Base-by-base conservation (phyloP, 192 early-diverging fungal genomes). In the Backusella australiensis region DNA sequence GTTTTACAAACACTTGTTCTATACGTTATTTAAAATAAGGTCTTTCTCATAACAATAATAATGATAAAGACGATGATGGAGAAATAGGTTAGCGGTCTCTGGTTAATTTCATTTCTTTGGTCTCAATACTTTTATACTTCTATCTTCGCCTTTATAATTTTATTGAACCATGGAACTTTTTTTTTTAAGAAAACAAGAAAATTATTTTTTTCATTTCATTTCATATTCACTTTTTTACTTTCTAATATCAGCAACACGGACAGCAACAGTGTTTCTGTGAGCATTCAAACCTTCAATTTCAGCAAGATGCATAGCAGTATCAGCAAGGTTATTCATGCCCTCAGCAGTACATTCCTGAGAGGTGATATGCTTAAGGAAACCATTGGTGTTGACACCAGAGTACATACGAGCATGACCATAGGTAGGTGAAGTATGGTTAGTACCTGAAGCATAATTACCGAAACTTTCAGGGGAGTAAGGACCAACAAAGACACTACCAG, bases 371-470 rank as follows among this genome's bases (percentile, higher is more conserved):
- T 99, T 99, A 69, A 99, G 80, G 86, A 99, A 99, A 0, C 96
- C 96, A 36, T 86, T 86, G 14, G 97, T 98, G 84, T 96, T 98
- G 34, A 99, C 97, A 38, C 98, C 98, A 74, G 96, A 97, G 86
- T 99, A 98, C 94, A 98, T 98, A 74, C 91, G 86, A 23, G 98
- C 93, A 83, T 96, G 98, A 39, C 98, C 98, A 80, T 99, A 99
- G 1, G 97, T 99, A n/a, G 97, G 98, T 75, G 99, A 85, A 4
- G 98, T 99, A 86, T 99, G 98, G 89, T 99, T 99, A n/a, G 98
- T 99, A 63, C 98, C 98, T 0, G 96, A 97, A 5, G 98, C 98
- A 85, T 99, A 99, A 83, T 99, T 97, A 71, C 97, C 98, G 78
- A 96, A 97, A 75, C 93, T 92, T 44, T 98, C 98, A 17, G 98